These are phyloP conservation scores for Sisymbrium altissimum DNA, from an alignment of 345 rosid genomes.

Conservation along the genomic window DNA sequence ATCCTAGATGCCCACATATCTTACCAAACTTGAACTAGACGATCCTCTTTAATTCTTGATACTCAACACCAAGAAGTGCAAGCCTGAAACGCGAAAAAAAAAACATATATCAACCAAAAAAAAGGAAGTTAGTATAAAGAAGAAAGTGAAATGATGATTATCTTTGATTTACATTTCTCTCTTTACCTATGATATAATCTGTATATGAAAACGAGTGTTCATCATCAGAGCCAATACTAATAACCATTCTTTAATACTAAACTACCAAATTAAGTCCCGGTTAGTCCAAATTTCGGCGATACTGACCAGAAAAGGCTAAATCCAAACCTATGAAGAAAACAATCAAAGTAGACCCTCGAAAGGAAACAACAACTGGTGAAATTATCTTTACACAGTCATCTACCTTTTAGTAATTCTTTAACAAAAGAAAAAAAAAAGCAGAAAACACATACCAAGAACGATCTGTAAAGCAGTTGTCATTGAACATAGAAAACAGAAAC, in stretches of 20 bases:
- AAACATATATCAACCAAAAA: neutral
- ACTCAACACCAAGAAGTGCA: neutral
- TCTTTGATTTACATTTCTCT: neutral
- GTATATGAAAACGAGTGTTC: neutral
- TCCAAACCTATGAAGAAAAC: constrained; percentile 11
- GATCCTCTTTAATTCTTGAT: neutral
- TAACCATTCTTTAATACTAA: neutral
- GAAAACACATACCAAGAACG: constrained; percentile 20
- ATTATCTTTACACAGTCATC: constrained; percentile 19
- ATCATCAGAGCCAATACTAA: neutral
- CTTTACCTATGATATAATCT: neutral
- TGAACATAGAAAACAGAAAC: constrained; percentile 8
- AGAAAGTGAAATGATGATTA: neutral
- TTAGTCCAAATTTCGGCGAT: neutral
- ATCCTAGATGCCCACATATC: neutral
- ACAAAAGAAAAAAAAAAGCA: constrained; percentile 26
- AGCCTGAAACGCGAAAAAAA: neutral
- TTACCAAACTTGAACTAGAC: neutral
- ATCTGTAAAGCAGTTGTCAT: constrained; percentile 34
- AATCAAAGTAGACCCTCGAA: constrained; percentile 18
- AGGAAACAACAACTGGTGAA: neutral
- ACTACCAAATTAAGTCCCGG: neutral
- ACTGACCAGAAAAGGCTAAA: neutral
- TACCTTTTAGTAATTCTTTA: constrained; percentile 19
- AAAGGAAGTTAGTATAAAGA: neutral